Conservation (phyloP, 1,284 basidiomycete species). For the Naganishia albida region DNA sequence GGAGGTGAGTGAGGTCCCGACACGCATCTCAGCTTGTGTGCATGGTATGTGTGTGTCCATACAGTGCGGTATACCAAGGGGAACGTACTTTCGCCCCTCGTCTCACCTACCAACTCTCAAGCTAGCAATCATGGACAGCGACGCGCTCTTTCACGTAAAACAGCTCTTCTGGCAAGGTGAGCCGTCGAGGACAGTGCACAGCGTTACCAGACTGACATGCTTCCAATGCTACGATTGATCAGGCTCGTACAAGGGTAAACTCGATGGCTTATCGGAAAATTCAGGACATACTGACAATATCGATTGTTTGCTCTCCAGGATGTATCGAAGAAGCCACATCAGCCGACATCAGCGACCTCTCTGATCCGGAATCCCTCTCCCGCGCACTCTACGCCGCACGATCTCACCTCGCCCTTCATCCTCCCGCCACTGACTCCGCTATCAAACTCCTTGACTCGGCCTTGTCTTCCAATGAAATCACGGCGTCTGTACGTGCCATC, state of each 20-base stretch:
- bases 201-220: not conserved
- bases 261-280: not conserved
- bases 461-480: constrained; percentile 52
- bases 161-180: constrained; percentile 79
- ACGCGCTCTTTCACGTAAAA: constrained; percentile 77
- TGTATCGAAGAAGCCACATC: constrained; percentile 49
- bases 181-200: constrained; percentile 26
- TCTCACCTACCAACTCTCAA: not conserved
- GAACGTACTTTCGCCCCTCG: not conserved
- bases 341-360: constrained; percentile 53
- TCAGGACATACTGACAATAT: no score
- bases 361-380: constrained; percentile 58
- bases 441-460: constrained; percentile 58
- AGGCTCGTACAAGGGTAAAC: constrained; percentile 52
- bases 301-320: constrained; percentile 37
- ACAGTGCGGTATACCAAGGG: not conserved
- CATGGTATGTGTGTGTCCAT: not conserved
- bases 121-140: constrained; percentile 68
- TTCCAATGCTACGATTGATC: not conserved
- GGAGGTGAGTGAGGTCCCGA: not conserved
- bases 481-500: constrained; percentile 70
- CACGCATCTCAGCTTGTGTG: not conserved
- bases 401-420: constrained; percentile 72
- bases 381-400: constrained; percentile 77
- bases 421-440: constrained; percentile 61